Conservation (phyloP, 1,284 basidiomycete species). For the Ceratobasidium sp. region DNA sequence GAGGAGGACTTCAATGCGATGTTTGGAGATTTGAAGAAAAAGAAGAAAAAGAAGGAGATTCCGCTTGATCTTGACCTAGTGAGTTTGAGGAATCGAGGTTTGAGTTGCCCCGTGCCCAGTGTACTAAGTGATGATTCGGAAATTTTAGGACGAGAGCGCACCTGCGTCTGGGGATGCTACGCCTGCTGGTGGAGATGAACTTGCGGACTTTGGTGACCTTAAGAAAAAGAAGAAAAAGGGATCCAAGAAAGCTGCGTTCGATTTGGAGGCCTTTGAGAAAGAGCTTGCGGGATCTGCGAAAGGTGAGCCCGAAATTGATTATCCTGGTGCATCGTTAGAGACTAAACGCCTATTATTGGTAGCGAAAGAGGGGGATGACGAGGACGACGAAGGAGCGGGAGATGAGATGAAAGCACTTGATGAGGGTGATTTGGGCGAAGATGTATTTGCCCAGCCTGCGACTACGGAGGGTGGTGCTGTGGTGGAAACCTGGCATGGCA, state of each 20-base stretch:
- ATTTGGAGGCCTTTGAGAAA: conserved; percentile 86
- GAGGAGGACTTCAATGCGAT: conserved; percentile 84
- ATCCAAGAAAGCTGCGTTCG: conserved; percentile 62
- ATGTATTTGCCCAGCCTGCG: conserved; percentile 74
- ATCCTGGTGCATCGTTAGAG: not conserved
- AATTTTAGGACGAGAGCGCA: conserved; percentile 54
- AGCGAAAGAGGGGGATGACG: conserved; percentile 66
- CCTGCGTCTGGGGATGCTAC: conserved; percentile 52
- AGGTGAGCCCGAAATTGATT: conserved; percentile 35
- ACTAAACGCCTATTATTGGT: not conserved
- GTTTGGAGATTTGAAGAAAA: conserved; percentile 92
- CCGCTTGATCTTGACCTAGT: conserved; percentile 88
- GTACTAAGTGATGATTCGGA: not conserved
- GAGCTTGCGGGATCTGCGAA: conserved; percentile 73
- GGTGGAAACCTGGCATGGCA: conserved; percentile 84
- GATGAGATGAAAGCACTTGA: conserved; percentile 66
- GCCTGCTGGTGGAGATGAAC: conserved; percentile 59
- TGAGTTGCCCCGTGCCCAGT: not conserved
- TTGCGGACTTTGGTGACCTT: conserved; percentile 85
- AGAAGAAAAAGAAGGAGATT: conserved; percentile 92
- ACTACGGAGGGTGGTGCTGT: conserved; percentile 76
- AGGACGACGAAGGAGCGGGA: conserved; percentile 66
- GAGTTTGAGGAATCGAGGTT: conserved; percentile 54
- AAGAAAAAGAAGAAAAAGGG: conserved; percentile 79
- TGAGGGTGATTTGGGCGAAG: conserved; percentile 86